Evolutionary conservation across 345 rosid species (phyloP).

Genomic region (Eucalyptus urophylla): DNA sequence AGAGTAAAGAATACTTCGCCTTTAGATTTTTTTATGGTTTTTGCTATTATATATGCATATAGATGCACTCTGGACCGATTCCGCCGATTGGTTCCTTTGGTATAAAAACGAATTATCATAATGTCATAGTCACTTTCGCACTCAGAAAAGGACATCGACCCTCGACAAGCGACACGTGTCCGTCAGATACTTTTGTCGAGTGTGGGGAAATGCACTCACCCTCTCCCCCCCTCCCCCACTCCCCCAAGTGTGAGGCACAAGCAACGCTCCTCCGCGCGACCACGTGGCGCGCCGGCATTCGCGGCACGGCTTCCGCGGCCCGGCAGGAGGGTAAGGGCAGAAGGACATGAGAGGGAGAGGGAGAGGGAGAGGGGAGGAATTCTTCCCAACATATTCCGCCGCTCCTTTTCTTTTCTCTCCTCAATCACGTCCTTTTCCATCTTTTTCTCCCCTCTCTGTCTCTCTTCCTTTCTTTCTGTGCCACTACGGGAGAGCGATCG

Average conservation of each 20-base stretch:
- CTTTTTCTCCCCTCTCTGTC: neutral
- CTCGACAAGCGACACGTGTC: neutral
- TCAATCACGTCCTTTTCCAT: neutral
- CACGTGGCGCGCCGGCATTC: slow-evolving; percentile 1
- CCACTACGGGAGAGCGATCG: neutral
- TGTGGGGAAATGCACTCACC: neutral
- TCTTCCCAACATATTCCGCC: neutral
- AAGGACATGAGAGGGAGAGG: neutral
- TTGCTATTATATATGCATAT: neutral
- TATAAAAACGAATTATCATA: neutral
- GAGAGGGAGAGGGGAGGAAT: neutral
- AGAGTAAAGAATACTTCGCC: neutral
- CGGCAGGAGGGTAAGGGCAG: neutral
- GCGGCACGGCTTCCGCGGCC: neutral
- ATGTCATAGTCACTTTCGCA: neutral
- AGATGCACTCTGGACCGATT: neutral
- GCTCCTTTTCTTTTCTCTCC: neutral
- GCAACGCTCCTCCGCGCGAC: neutral
- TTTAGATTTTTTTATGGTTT: neutral
- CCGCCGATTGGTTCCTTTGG: neutral
- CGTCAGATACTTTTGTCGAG: neutral
- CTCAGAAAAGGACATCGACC: neutral
- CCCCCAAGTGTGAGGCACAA: neutral
- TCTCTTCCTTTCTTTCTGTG: neutral
- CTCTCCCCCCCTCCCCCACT: neutral